These are phyloP conservation scores for Cymodocea nodosa DNA, from an alignment of 116 monocot species.

Conservation along the genomic window DNA sequence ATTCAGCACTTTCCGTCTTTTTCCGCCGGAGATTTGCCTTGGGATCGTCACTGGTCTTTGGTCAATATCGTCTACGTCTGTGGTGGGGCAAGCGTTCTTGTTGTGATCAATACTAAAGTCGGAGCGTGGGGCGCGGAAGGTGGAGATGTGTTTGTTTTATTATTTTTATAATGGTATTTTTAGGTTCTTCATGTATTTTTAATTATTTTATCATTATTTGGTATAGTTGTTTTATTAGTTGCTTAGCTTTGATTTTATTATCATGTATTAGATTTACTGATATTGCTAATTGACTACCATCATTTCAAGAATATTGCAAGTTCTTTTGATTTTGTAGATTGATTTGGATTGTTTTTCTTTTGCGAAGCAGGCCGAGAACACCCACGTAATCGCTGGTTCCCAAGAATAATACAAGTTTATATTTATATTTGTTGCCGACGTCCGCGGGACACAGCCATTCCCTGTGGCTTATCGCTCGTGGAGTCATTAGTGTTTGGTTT, in stretches of 20 bases:
- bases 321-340: too few relatives aligned
- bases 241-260: too few relatives aligned
- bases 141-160: not conserved
- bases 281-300: too few relatives aligned
- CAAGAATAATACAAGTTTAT: not conserved
- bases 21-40: not conserved
- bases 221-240: too few relatives aligned
- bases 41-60: not conserved
- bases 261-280: too few relatives aligned
- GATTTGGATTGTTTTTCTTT: too few relatives aligned
- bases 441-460: not conserved
- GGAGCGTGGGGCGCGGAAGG: not conserved
- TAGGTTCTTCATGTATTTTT: too few relatives aligned
- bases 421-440: not conserved
- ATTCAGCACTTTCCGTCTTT: not conserved
- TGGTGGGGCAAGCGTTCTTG: not conserved
- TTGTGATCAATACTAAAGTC: not conserved
- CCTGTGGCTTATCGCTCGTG: not conserved
- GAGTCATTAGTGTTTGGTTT: not conserved
- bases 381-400: too few relatives aligned
- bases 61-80: constrained; percentile 2
- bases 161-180: too few relatives aligned
- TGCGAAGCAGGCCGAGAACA: too few relatives aligned
- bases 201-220: too few relatives aligned
- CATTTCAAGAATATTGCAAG: not conserved